Base-by-base conservation (phyloP, 2,329 filamentous ascomycete genomes). In the Clarireedia paspali region DNA sequence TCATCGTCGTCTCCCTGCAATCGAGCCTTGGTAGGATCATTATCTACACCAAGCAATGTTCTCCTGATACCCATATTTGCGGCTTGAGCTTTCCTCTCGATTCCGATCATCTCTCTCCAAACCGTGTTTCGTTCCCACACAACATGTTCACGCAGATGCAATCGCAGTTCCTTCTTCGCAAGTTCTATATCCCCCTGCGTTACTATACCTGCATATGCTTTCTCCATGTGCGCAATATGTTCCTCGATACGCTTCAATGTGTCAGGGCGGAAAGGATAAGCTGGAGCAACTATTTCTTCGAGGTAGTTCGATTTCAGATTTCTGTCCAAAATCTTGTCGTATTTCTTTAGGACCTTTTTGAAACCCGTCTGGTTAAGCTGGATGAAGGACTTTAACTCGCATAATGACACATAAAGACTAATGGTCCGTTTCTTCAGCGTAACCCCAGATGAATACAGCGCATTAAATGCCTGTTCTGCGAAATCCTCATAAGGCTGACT, bases 101-200 rank as follows among this genome's bases (percentile, higher is more conserved):
- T 92, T 53, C 92, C 94, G 69, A 99, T 99, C 83, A 99, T 94
- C 66, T 99, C 94, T 73, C 95, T 80, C 94, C 94, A 99, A 17
- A 99, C 94, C 0, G 94, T 99, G 69, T 99, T 99, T 56, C 94
- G 83, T 71, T 99, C 95, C 95, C 94, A 99, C 0, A 97, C 92
- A 20, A 99, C 91, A 70, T 99, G 94, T 72, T 99, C 95, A 56
- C 94, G 80, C 26, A 99, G 79, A 68, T 99, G 91, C 30, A 96
- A 82, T 53, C 94, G 83, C 56, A 99, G 77, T 68, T 97, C 94
- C 63, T 89, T 86, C 66, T 85, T 89, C 4, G 94, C 91, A 12
- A 87, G 74, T 5, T 80, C 77, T 3, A 87, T 73, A 66, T 99
- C 89, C 30, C 91, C 91, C 44, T 86, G 82, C 0, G 91, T 95